These are phyloP conservation scores for Isoetes engelmannii DNA, from an alignment of 83 land plant species.

Conservation along the genomic window DNA sequence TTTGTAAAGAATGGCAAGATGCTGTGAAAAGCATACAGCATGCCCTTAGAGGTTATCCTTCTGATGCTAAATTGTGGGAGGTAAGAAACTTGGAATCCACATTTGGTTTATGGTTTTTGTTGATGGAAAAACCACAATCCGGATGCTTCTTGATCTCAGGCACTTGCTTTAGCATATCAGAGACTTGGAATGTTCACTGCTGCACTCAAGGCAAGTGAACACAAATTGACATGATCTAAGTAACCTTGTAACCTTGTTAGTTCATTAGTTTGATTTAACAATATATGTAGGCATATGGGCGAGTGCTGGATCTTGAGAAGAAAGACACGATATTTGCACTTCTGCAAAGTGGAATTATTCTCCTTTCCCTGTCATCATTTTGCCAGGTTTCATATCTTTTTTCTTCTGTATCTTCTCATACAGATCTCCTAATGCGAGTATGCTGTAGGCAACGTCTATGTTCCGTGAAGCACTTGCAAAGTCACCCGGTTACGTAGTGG, in stretches of 20 bases:
- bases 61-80: slow-evolving; percentile 80
- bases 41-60: slow-evolving; percentile 87
- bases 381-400: slow-evolving; percentile 37
- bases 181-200: slow-evolving; percentile 67
- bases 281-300: slow-evolving; percentile 54
- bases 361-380: slow-evolving; percentile 48
- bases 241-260: background rate
- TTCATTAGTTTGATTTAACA: slow-evolving; percentile 1
- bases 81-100: slow-evolving; percentile 22
- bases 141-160: slow-evolving; percentile 25
- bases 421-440: background rate
- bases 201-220: slow-evolving; percentile 47
- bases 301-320: slow-evolving; percentile 50
- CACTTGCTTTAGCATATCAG: slow-evolving; percentile 66
- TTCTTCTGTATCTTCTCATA: background rate
- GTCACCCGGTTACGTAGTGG: slow-evolving; percentile 46
- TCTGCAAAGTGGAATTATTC: slow-evolving; percentile 60
- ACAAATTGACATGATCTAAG: background rate
- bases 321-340: slow-evolving; percentile 45
- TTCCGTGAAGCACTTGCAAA: slow-evolving; percentile 45
- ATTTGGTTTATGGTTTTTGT: background rate
- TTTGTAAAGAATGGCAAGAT: slow-evolving; percentile 68
- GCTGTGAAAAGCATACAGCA: slow-evolving; percentile 79
- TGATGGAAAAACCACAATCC: background rate
- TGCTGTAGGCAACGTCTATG: slow-evolving; percentile 47